phyloP scores from a whole-genome alignment of 768 basidiomycete genomes.

The Suillus americanus region DNA sequence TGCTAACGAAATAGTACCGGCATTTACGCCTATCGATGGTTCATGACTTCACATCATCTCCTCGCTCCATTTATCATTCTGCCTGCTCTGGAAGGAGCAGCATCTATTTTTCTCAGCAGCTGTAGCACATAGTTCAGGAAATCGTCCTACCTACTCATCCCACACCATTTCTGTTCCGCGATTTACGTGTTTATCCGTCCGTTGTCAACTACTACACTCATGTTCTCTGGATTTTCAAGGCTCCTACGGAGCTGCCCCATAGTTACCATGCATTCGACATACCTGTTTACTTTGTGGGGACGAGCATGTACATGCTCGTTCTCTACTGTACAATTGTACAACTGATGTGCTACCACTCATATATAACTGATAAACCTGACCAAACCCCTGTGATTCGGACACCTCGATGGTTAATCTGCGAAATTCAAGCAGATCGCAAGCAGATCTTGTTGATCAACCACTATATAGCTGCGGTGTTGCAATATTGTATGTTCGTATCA shows the following conservation, averaged over 20 bases:
- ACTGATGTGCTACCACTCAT: constrained; percentile 8
- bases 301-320: neutral
- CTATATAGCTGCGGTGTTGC: neutral
- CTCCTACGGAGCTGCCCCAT: constrained; percentile 4
- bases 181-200: constrained; percentile 5
- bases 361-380: neutral
- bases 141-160: neutral
- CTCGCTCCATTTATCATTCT: neutral
- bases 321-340: constrained; percentile 6
- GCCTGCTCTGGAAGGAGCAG: constrained; percentile 1
- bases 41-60: neutral
- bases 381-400: neutral
- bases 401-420: neutral
- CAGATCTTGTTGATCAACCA: neutral
- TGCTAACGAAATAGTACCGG: neutral
- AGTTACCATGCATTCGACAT: constrained; percentile 4
- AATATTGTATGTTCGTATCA: neutral
- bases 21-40: neutral
- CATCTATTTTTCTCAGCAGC: constrained; percentile 8
- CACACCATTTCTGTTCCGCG: neutral
- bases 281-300: neutral
- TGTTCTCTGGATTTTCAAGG: constrained; percentile 6
- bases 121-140: constrained; percentile 10
- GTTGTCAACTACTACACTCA: neutral
- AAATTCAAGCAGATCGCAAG: neutral